These are phyloP conservation scores for Neurospora sp. DNA, from an alignment of 495 filamentous ascomycete genomes.

Conservation along the genomic window DNA sequence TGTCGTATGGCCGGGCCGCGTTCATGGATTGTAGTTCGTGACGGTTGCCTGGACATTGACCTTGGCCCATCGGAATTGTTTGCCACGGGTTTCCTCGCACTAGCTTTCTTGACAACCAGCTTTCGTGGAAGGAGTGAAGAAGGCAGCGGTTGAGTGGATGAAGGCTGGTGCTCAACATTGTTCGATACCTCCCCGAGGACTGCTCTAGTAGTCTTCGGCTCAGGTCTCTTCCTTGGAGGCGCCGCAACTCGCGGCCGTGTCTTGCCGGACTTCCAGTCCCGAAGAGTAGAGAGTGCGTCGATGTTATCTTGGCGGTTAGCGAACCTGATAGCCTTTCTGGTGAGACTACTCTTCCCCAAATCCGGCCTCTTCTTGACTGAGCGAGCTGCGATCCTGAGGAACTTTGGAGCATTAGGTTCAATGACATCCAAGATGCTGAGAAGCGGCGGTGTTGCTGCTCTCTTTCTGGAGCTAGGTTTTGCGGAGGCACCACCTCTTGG, in stretches of 20 bases:
- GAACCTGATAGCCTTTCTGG: slow-evolving; percentile 61
- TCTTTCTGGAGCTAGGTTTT: slow-evolving; percentile 1
- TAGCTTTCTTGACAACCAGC: slow-evolving; percentile 7
- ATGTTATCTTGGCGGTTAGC: slow-evolving; percentile 62
- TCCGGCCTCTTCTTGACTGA: slow-evolving; percentile 51
- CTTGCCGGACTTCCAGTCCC: slow-evolving; percentile 66
- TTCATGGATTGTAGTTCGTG: background rate
- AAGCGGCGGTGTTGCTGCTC: slow-evolving; percentile 34
- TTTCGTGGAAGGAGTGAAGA: slow-evolving; percentile 14
- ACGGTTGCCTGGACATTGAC: background rate
- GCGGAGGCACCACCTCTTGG: background rate
- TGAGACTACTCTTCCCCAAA: slow-evolving; percentile 64
- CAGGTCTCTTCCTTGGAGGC: slow-evolving; percentile 12
- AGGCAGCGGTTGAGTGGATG: background rate
- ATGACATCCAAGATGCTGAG: slow-evolving; percentile 68
- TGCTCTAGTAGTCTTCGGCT: slow-evolving; percentile 5
- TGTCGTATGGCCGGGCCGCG: slow-evolving; percentile 16
- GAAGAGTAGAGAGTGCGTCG: slow-evolving; percentile 59
- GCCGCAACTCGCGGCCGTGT: slow-evolving; percentile 39
- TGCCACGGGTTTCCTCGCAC: slow-evolving; percentile 1
- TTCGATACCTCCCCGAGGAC: slow-evolving; percentile 24
- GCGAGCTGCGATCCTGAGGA: slow-evolving; percentile 71
- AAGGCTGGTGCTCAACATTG: slow-evolving; percentile 13
- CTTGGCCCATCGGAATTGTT: background rate
- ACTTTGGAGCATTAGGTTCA: slow-evolving; percentile 50